Conservation (phyloP, 768 basidiomycete species). For the Podaxis carcinomalis region DNA sequence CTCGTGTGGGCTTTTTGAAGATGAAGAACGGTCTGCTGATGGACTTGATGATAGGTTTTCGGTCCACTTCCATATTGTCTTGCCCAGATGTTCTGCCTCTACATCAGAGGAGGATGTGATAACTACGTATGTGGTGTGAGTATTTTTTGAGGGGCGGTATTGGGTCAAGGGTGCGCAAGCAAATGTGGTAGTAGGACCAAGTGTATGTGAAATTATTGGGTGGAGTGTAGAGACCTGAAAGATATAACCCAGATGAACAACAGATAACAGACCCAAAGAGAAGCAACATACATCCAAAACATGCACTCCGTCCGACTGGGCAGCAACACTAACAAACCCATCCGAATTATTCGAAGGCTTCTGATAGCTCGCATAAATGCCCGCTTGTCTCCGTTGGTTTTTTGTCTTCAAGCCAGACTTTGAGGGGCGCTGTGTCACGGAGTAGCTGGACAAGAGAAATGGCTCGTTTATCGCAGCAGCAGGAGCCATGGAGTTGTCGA, state of each 20-base stretch:
- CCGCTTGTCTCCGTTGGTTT: constrained; percentile 13
- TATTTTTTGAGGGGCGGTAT: constrained; percentile 26
- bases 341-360: constrained; percentile 28
- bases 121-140: constrained; percentile 53
- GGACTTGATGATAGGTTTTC: constrained; percentile 34
- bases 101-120: constrained; percentile 44
- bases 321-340: constrained; percentile 62
- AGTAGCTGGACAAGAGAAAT: constrained; percentile 35
- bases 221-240: constrained; percentile 58
- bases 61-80: constrained; percentile 61
- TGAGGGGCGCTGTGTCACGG: constrained; percentile 8
- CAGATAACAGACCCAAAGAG: neutral
- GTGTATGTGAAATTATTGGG: constrained; percentile 62
- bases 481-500: constrained; percentile 3
- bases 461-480: constrained; percentile 29
- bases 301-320: constrained; percentile 73
- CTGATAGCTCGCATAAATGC: constrained; percentile 14
- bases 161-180: constrained; percentile 52
- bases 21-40: constrained; percentile 6
- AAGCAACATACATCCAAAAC: constrained; percentile 53
- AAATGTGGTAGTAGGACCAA: constrained; percentile 63
- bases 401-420: constrained; percentile 15
- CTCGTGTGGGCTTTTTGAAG: constrained; percentile 21
- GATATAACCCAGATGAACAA: neutral
- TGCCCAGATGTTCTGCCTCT: constrained; percentile 32